Evolutionary conservation across 805 yeast genomes (phyloP), one percentile per base, ranked within the genome.

Genomic region (Candida parachauliodes): DNA sequence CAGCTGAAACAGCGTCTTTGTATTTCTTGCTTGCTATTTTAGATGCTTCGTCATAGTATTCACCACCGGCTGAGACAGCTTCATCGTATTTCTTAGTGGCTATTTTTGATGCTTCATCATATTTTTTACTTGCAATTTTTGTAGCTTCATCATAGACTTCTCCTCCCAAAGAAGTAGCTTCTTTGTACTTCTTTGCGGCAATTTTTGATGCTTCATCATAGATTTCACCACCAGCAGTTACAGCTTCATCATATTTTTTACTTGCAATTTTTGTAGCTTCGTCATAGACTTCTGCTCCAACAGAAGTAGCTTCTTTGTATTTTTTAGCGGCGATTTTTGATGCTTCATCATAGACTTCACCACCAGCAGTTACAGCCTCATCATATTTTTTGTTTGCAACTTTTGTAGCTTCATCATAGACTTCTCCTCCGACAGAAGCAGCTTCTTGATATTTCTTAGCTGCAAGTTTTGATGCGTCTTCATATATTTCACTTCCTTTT

Each of bases 401-500:
- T 22, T 36, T 26, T 8, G 25, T 34, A 16, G 45, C 47, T 8
- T 21, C 39, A 9, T 29, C 37, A 30, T 37, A 41, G 15, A 17
- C 28, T 16, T 28, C 22, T 21, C 33, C 41, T 9, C 20, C 20
- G 14, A 10, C 38, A 9, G 27, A 23, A 5, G 32, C 32, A 20
- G 38, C 38, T 11, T 34, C 34, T 1, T 29, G 26, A 20, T n/a
- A 30, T 20, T 29, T 24, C 4, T 38, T 37, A 10, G 18, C 14
- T 17, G 32, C 29, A n/a, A 35, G 28, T 18, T 34, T 24, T 8
- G 20, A 37, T n/a, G 45, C 47, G 5, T 24, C 39, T 8, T 30
- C 39, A 20, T 34, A 41, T 5, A 43, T 36, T 4, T 16, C 12
- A 24, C 26, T 34, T 4, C 47, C 48, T 26, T 32, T 33, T 28